These are phyloP conservation scores for Cryptosporidium meleagridis DNA, from an alignment of 169 alveolate genomes.

Conservation along the genomic window DNA sequence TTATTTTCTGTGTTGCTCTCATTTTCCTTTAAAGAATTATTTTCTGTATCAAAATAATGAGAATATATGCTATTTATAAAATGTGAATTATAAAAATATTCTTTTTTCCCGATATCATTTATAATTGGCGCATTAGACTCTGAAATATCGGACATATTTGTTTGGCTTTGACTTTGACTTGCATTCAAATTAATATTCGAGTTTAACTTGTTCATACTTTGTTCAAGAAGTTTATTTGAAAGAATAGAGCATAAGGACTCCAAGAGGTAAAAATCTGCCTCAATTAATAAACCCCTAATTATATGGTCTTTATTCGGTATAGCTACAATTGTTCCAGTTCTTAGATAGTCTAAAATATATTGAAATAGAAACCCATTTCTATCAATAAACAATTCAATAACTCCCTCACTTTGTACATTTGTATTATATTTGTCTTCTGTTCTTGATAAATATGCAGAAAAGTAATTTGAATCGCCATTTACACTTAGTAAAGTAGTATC, in stretches of 20 bases:
- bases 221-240: constrained; percentile 14
- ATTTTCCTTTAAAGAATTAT: background rate
- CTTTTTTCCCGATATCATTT: background rate
- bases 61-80: background rate
- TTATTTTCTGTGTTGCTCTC: background rate
- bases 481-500: constrained; percentile 23
- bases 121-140: background rate
- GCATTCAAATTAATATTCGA: constrained; percentile 20
- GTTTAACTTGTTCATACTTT: constrained; percentile 31
- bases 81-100: background rate
- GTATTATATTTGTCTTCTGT: background rate
- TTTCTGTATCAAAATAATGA: background rate
- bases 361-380: constrained; percentile 65
- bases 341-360: constrained; percentile 48
- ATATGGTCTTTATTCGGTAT: constrained; percentile 50
- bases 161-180: constrained; percentile 10
- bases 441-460: constrained; percentile 27
- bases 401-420: background rate
- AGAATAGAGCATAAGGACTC: constrained; percentile 25
- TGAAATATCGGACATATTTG: background rate
- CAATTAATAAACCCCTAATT: constrained; percentile 53
- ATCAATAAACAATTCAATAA: constrained; percentile 30
- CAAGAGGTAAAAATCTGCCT: constrained; percentile 65
- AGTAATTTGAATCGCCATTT: constrained; percentile 41
- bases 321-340: constrained; percentile 66